Evolutionary conservation across 148 eudicot species (phyloP).

Genomic region (Rhododendron williamsianum): DNA sequence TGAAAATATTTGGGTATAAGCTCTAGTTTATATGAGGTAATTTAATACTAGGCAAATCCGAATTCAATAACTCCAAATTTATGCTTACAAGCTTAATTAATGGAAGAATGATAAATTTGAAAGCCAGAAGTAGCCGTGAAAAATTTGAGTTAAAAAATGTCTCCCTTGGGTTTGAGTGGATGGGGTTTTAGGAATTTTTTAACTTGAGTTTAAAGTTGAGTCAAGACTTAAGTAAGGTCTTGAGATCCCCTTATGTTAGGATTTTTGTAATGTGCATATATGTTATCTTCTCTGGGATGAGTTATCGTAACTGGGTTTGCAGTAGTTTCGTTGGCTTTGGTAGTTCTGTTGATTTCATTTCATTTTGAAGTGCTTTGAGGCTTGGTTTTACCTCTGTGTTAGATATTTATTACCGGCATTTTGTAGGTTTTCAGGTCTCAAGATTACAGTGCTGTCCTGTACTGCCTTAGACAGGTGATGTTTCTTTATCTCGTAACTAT

Average conservation of each 20-base stretch:
- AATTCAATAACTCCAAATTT: not conserved
- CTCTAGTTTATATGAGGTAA: not conserved
- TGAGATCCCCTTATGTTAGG: not conserved
- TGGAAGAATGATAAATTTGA: not conserved
- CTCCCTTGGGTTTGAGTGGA: not conserved
- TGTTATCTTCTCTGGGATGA: not conserved
- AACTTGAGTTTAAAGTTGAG: not conserved
- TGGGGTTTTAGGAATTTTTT: not conserved
- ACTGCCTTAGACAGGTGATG: slow-evolving; percentile 86
- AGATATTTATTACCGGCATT: not conserved
- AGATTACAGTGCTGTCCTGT: slow-evolving; percentile 84
- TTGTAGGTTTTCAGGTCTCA: slow-evolving; percentile 92
- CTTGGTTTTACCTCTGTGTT: not conserved
- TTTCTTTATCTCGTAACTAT: not conserved
- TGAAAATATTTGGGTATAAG: not conserved
- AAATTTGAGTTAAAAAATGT: not conserved
- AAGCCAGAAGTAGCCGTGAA: not conserved
- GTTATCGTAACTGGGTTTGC: not conserved
- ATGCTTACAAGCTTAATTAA: not conserved
- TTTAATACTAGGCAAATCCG: not conserved
- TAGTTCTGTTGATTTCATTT: not conserved
- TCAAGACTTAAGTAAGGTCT: not conserved
- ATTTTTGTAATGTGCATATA: not conserved
- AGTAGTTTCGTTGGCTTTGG: not conserved
- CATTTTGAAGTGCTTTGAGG: not conserved